Conservation (phyloP, 371 early-diverging fungal genomes). For the Mortierella sp. region DNA sequence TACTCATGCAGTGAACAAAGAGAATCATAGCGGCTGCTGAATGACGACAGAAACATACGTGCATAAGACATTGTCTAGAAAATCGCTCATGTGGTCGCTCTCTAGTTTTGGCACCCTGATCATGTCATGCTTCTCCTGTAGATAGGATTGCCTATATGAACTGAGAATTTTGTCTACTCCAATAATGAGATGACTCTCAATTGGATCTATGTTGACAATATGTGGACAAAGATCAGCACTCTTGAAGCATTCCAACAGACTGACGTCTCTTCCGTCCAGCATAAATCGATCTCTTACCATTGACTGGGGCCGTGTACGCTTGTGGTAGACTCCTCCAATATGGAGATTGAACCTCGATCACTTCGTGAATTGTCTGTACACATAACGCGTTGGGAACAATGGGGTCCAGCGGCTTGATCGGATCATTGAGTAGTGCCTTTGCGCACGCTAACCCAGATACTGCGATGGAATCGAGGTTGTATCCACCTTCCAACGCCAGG, state of each 20-base stretch:
- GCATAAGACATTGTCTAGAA: constrained; percentile 46
- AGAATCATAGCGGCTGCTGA: background rate
- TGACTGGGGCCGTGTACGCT: constrained; percentile 19
- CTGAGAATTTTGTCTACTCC: constrained; percentile 22
- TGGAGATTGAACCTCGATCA: constrained; percentile 59
- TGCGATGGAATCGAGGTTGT: constrained; percentile 79
- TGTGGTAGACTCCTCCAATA: constrained; percentile 63
- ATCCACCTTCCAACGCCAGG: constrained; percentile 88
- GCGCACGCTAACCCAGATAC: constrained; percentile 82
- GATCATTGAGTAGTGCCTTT: constrained; percentile 74
- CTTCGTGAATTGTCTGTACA: constrained; percentile 59
- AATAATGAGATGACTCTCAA: background rate
- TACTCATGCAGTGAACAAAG: background rate
- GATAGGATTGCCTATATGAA: constrained; percentile 18
- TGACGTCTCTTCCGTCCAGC: too few species aligned
- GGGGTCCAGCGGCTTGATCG: constrained; percentile 56
- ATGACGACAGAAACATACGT: constrained; percentile 21
- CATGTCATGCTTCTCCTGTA: constrained; percentile 35
- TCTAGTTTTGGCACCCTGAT: constrained; percentile 41
- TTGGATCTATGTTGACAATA: constrained; percentile 3
- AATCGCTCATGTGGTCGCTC: constrained; percentile 19
- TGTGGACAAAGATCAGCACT: background rate
- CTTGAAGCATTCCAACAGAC: too few species aligned
- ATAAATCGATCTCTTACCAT: constrained; percentile 16
- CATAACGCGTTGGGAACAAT: constrained; percentile 56